Base-by-base conservation (phyloP, 1,284 basidiomycete species). In the Boletus holoroseus region DNA sequence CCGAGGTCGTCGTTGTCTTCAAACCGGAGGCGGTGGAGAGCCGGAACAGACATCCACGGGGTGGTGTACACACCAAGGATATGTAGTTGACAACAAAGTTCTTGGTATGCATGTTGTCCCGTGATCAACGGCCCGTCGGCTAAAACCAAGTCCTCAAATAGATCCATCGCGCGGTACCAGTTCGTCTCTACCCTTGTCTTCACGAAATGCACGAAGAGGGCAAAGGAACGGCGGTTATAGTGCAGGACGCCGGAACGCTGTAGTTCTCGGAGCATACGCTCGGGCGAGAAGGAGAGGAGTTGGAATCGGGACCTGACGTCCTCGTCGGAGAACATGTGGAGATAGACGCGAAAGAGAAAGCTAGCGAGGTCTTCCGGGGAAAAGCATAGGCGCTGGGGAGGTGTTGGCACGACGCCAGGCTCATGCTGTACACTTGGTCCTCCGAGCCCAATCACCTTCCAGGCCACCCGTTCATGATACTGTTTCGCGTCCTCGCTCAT, bases 141-240 rank as follows among this genome's bases (percentile, higher is more conserved):
- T 27, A 60, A 27, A 1, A 74, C 49, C 18, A 67, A 40, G 3
- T 56, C 44, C 7, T 72, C 46, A 16, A 75, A 58, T 2, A 50
- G 35, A 0, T 59, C 32, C 58, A 77, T 68, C 8, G 62, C 56
- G 13, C 58, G 34, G 0, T 48, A 27, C 74, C 76, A 78, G 36
- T 66, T 50, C 1, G 54, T 62, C 1, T 60, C 46, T 0, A 73
- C 56, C 38, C 67, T 59, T 6, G 55, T 58, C 48, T 71, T 72
- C 20, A 74, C 61, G 13, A 71, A 52, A 12, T 62, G 61, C 15
- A 80, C 66, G 20, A 81, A 56, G 0, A 66, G 51, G 0, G 62
- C 75, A 47, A 79, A 78, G 26, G 69, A 72, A 16, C 64, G 68
- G 3, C 78, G 71, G 28, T 59, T 64, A 55, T 81, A 78, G 45